A percentile compares a stretch with the other conserved stretches of the same genome.
Evolutionary conservation across 2,329 filamentous ascomycete genomes (phyloP).

Genomic region (Phoma herbarum): DNA sequence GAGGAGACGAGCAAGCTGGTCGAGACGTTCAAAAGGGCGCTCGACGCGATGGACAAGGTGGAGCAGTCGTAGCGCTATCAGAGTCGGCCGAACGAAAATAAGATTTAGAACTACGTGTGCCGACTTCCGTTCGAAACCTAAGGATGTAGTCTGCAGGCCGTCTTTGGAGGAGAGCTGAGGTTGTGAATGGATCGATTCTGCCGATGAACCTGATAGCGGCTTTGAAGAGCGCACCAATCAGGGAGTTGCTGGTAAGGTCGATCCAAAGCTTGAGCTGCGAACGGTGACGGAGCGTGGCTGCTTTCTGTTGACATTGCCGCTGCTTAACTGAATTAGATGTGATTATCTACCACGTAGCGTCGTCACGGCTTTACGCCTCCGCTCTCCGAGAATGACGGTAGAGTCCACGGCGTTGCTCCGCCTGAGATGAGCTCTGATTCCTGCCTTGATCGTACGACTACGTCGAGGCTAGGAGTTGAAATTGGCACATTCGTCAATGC

Average conservation of each 20-base stretch:
- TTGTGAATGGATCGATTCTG: slow-evolving; percentile 2
- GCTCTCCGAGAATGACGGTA: not conserved
- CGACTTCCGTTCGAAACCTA: not conserved
- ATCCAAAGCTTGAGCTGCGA: not conserved
- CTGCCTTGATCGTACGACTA: not conserved
- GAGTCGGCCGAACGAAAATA: not conserved
- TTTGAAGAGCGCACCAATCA: not conserved
- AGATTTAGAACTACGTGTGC: not conserved
- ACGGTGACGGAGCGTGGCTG: too few species aligned
- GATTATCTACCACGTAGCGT: not conserved
- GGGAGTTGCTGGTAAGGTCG: not conserved
- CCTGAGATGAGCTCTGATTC: not conserved
- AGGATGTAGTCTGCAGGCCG: not conserved
- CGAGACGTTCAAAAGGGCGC: slow-evolving; percentile 71
- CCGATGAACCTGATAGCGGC: not conserved
- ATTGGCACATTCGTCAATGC: slow-evolving; percentile 4
- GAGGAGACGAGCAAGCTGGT: slow-evolving; percentile 77
- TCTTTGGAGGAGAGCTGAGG: not conserved
- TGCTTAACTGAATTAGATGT: not conserved
- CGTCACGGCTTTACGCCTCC: not conserved
- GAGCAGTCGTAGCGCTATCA: not conserved
- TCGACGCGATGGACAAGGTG: slow-evolving; percentile 62
- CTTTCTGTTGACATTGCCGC: not conserved
- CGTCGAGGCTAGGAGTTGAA: slow-evolving; percentile 2
- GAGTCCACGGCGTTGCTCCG: not conserved